Evolutionary conservation across 2,329 filamentous ascomycete species (phyloP), one percentile per base, ranked within the genome.

Genomic region (Penicillium sclerotiorum): DNA sequence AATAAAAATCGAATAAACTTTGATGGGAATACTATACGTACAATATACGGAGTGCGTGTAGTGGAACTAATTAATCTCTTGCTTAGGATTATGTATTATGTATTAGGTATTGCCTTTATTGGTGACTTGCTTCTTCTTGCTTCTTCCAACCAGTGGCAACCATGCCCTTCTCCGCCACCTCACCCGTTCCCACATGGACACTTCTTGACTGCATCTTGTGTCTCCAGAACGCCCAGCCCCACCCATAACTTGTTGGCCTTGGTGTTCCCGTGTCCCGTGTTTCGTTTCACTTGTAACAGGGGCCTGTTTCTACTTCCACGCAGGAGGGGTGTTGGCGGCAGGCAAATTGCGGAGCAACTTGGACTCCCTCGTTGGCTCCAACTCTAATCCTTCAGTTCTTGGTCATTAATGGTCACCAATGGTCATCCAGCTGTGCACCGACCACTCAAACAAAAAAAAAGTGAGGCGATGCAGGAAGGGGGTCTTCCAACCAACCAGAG

Each of bases 381-480:
- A 28, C 25, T 28, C 25, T 28, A 13, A 28, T 13, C 25, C 25
- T 8, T 7, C 25, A 28, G 33, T 20, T 3, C 33, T 36, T 36
- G 43, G 49, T 49, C 53, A 50, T 22, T 51, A 43, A 52, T 51
- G 37, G 27, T 48, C 53, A 47, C 23, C 40, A 23, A 39, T n/a
- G n/a, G 15, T 41, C 23, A 40, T 17, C 15, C n/a, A 36, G 33
- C n/a, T n/a, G n/a, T 38, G 35, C 35, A 42, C 32, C 25, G 39
- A 43, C 40, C 40, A 43, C 18, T 28, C n/a, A n/a, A n/a, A n/a
- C n/a, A n/a, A 43, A 43, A 17, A 30, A 43, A 46, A 57, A 65
- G 63, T 65, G 63, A 65, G 63, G 63, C 63, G 55, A 64, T 54
- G 42, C 49, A 47, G 47, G 50, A 56, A 44, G 58, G 45, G 21